A percentile compares a stretch with the other conserved stretches of the same genome.
Evolutionary conservation across 2,329 filamentous ascomycete genomes (phyloP).

Genomic region (Nothophaeocryptopus gaeumannii): DNA sequence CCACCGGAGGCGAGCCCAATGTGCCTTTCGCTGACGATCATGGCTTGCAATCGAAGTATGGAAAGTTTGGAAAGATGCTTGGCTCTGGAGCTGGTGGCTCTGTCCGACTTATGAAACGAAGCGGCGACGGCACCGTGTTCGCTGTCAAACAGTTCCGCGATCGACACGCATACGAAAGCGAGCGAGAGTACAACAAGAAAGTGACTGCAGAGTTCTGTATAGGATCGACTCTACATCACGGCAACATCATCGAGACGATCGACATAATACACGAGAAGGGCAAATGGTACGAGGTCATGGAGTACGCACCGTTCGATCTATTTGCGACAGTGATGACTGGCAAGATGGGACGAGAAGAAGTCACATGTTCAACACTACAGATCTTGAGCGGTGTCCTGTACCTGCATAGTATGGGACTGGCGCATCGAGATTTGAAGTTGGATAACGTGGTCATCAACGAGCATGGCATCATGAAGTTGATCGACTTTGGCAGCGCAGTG

Average conservation of each 20-base stretch:
- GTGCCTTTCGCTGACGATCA: conserved; percentile 95
- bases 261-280: conserved; percentile 93
- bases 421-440: conserved; percentile 91
- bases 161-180: conserved; percentile 86
- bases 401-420: conserved; percentile 88
- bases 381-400: conserved; percentile 94
- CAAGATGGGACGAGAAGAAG: conserved; percentile 88
- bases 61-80: conserved; percentile 89
- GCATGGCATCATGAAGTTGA: conserved; percentile 97
- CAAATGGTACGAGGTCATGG: conserved; percentile 98
- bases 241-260: conserved; percentile 96
- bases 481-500: conserved; percentile 96
- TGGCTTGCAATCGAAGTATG: conserved; percentile 84
- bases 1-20: conserved; percentile 37
- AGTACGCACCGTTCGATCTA: conserved; percentile 91
- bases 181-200: conserved; percentile 97
- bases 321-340: conserved; percentile 99
- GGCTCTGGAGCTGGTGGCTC: conserved; percentile 93
- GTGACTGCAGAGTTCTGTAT: conserved; percentile 98
- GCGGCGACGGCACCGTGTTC: conserved; percentile 88
- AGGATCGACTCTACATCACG: conserved; percentile 92
- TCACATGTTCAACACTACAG: conserved; percentile 87
- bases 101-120: conserved; percentile 89
- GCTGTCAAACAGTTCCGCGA: conserved; percentile 96
- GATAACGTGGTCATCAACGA: conserved; percentile 98